Evolutionary conservation across 2,329 filamentous ascomycete genomes (phyloP), one percentile per base, ranked within the genome.

Genomic region (Aspergillus neotritici): DNA sequence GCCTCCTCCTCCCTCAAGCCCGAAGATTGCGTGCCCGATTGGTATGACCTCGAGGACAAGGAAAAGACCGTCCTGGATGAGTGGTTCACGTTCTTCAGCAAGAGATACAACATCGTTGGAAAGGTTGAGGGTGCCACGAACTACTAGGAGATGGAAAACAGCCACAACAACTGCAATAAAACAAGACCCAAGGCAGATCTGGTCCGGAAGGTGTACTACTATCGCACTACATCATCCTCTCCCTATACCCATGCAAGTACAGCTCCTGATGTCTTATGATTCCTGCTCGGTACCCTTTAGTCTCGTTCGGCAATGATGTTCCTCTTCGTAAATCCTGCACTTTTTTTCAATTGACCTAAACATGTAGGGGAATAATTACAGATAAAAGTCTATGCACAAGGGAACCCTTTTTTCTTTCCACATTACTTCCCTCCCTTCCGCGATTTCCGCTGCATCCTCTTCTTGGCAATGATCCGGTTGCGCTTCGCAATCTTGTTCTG

Each of bases 71-170:
- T 86, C 3, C 71, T 98, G 48, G 78, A 91, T 41, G 93, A 98
- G 66, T 98, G 93, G 93, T 81, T 84, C 51, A 94, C 86, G 2
- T 98, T 94, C 70, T 98, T 98, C 69, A 87, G 85, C 54, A 98
- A 97, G 74, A 78, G 93, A 45, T 98, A 98, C 72, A 97, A 95
- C 58, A 79, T 97, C 41, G 69, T 73, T 32, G 70, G 70, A 34
- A 71, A 70, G 57, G 68, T 73, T 7, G 53, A 65, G 50, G 65
- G 60, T 37, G 65, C 65, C 13, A 61, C 56, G 33, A 69, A 68
- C 49, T 58, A 57, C 34, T 67, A 47, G 54, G 37, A 7, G n/a
- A 39, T 43, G 4, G 14, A 38, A 17, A 33, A 34, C 34, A 44
- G 35, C 41, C 41, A 31, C 32, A 41, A 50, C 46, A 49, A 43